Evolutionary conservation across 768 basidiomycete species (phyloP).

Genomic region (Goffeauzyma gilvescens): DNA sequence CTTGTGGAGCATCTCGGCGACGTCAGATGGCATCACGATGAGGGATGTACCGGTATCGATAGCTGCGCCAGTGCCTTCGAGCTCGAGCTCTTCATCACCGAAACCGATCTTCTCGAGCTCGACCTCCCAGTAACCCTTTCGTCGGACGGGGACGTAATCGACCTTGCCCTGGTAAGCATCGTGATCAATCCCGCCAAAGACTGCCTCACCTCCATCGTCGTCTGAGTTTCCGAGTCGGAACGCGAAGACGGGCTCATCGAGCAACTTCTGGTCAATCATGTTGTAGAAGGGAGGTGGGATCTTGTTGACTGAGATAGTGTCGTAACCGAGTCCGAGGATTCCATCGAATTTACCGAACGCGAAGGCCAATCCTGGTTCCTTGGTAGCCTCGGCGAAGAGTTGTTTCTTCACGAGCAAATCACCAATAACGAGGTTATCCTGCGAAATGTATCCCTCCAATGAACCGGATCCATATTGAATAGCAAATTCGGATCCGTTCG

Average conservation of each 20-base stretch:
- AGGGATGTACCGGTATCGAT: constrained; percentile 61
- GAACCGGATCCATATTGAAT: constrained; percentile 93
- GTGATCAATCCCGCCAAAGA: constrained; percentile 76
- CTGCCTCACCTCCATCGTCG: constrained; percentile 69
- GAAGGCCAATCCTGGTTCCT: constrained; percentile 91
- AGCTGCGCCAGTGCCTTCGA: constrained; percentile 64
- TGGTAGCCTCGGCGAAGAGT: constrained; percentile 86
- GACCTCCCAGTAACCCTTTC: constrained; percentile 97
- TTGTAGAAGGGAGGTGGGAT: constrained; percentile 86
- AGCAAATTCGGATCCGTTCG: constrained; percentile 69
- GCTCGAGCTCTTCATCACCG: constrained; percentile 67
- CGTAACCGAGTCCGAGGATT: constrained; percentile 79
- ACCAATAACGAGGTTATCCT: constrained; percentile 59
- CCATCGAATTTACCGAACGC: constrained; percentile 81
- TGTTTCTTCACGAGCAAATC: constrained; percentile 55
- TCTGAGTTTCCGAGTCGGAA: constrained; percentile 81
- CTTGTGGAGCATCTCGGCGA: constrained; percentile 88
- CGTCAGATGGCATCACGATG: constrained; percentile 78
- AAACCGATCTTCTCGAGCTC: constrained; percentile 73
- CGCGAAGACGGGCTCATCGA: constrained; percentile 75
- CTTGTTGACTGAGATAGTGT: constrained; percentile 85
- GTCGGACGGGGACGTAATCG: constrained; percentile 69
- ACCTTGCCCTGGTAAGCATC: constrained; percentile 61
- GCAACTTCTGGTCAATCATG: constrained; percentile 62
- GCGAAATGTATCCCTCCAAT: constrained; percentile 87